Evolutionary conservation across 495 filamentous ascomycete genomes (phyloP).

Genomic region (Aspergillus funiculosus): DNA sequence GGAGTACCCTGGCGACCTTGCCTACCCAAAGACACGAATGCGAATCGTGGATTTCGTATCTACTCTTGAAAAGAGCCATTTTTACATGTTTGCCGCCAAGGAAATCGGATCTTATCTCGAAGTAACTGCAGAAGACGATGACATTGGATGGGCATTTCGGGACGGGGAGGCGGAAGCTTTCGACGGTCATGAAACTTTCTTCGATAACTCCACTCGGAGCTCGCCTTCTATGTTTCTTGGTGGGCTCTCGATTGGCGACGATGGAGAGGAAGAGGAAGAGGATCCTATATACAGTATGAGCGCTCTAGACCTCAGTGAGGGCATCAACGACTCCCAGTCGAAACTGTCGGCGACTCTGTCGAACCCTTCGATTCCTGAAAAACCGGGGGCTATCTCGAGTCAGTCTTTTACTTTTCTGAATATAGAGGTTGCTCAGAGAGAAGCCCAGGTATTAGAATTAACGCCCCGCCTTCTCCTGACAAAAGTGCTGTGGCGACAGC

Average conservation of each 20-base stretch:
- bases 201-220: constrained; percentile 35
- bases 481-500: constrained; percentile 74
- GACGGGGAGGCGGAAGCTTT: constrained; percentile 51
- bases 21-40: constrained; percentile 66
- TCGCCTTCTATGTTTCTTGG: constrained; percentile 37
- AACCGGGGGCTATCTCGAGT: constrained; percentile 34
- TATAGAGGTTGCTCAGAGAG: constrained; percentile 67
- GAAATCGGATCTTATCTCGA: constrained; percentile 69
- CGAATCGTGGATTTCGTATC: constrained; percentile 65
- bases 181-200: constrained; percentile 32
- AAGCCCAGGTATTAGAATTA: constrained; percentile 62
- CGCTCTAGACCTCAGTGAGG: constrained; percentile 41
- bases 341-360: constrained; percentile 42
- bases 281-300: constrained; percentile 42
- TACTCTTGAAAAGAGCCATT: constrained; percentile 59
- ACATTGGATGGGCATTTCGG: constrained; percentile 67
- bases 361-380: constrained; percentile 35
- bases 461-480: constrained; percentile 53
- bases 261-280: constrained; percentile 34
- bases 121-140: constrained; percentile 66
- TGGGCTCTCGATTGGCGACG: constrained; percentile 22
- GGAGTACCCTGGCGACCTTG: constrained; percentile 90
- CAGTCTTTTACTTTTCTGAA: constrained; percentile 47
- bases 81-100: constrained; percentile 74
- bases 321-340: constrained; percentile 32